Base-by-base conservation (phyloP, 306 rosid species). In the Quercus alba region DNA sequence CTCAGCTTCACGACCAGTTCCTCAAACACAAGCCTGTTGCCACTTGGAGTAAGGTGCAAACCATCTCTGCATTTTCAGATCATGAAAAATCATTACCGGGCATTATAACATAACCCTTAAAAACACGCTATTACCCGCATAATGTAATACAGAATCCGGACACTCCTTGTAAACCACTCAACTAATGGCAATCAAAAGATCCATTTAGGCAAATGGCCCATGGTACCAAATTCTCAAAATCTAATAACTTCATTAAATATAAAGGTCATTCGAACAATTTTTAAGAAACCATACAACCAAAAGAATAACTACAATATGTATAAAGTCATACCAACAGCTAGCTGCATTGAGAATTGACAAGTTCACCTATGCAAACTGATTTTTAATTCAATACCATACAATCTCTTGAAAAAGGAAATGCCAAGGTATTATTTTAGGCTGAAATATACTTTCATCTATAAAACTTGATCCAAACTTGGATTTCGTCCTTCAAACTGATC, bases 21-120 rank as follows among this genome's bases (percentile, higher is more conserved):
- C 63, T 91, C 87, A 79, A 84, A 91, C 80, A 94, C 97, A n/a
- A 91, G 33, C 78, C 66, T 80, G 80, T 89, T 91, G 19, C 98
- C 98, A 55, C 64, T 67, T 26, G 28, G 82, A 44, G 87, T 73
- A 6, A 94, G 95, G 87, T 94, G 98, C 87, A 94, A 86, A 51
- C 97, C 97, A 62, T 94, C 98, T 55, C 97, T 94, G 91, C 85
- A 81, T 82, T 70, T 66, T 28, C 81, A 75, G 19, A 67, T 46
- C n/a, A 30, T 18, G 67, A 62, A 81, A 83, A 12, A 2, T 69
- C 23, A 52, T 28, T 38, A 76, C 46, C 46, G 1, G 46, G 46
- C 46, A 41, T 41, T 41, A 41, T 41, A 41, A 41, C 46, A 41
- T 41, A n/a, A 61, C 5, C n/a, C 57, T 33, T 56, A 52, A 23